Evolutionary conservation across 345 rosid species (phyloP).

Genomic region (Nasturtium officinale): DNA sequence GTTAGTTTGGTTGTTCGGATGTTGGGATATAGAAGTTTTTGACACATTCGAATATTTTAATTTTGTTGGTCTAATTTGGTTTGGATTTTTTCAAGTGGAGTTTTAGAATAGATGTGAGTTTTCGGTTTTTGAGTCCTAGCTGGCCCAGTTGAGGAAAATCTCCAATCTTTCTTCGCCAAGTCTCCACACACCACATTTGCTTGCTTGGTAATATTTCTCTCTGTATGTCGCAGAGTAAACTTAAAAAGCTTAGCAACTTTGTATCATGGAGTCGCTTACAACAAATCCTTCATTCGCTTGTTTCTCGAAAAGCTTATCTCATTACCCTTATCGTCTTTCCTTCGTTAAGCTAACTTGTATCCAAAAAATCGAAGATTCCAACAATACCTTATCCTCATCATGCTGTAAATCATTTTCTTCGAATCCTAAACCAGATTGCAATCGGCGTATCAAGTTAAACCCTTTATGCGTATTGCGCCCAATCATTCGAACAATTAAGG

Average conservation of each 20-base stretch:
- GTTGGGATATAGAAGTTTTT: too few species aligned
- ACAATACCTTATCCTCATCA: conserved; percentile 42
- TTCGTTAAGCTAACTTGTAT: conserved; percentile 38
- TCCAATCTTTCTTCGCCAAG: conserved; percentile 37
- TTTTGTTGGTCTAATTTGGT: too few species aligned
- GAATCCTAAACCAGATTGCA: conserved; percentile 28
- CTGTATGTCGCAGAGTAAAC: conserved; percentile 48
- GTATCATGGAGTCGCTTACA: conserved; percentile 53
- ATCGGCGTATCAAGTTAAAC: conserved; percentile 26
- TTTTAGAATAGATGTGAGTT: too few species aligned
- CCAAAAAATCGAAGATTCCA: conserved; percentile 40
- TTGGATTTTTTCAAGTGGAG: too few species aligned
- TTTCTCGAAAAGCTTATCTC: conserved; percentile 36
- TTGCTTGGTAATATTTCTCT: background rate
- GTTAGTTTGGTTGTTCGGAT: too few species aligned
- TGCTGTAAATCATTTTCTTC: conserved; percentile 44
- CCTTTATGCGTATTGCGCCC: conserved; percentile 50
- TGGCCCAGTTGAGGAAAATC: conserved; percentile 11
- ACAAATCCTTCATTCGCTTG: conserved; percentile 44
- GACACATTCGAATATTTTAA: too few species aligned
- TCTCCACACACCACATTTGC: conserved; percentile 18
- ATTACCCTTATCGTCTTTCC: conserved; percentile 30
- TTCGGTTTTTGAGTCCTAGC: too few species aligned
- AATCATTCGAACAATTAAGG: conserved; percentile 49
- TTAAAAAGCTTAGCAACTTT: background rate